Conservation (phyloP, 768 basidiomycete species). For the Lactarius evosmus region DNA sequence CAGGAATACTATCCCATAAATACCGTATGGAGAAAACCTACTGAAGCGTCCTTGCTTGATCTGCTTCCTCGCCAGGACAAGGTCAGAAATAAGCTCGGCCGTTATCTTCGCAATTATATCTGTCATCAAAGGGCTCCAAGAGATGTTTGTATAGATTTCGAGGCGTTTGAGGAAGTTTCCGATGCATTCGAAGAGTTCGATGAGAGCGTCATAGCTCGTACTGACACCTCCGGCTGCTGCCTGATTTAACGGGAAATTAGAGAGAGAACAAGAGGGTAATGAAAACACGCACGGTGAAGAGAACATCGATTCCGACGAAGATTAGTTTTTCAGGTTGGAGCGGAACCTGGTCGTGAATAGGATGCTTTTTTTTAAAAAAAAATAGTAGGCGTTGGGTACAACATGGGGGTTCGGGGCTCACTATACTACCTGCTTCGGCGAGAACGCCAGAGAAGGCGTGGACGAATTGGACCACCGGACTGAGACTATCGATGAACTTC, state of each 20-base stretch:
- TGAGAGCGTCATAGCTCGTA: not conserved
- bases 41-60: not conserved
- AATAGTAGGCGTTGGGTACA: no score
- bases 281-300: no score
- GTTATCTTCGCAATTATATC: not conserved
- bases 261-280: accelerated
- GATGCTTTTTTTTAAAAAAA: no score
- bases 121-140: not conserved
- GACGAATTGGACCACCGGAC: not conserved
- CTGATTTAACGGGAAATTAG: no score
- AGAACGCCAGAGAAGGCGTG: not conserved
- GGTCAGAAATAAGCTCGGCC: not conserved
- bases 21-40: not conserved
- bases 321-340: no score
- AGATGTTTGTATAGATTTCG: not conserved
- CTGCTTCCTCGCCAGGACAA: not conserved
- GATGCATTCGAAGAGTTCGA: not conserved
- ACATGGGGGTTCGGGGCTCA: not conserved
- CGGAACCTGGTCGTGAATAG: no score
- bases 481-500: not conserved
- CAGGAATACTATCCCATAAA: not conserved
- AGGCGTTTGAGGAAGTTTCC: not conserved
- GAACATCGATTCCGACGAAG: no score
- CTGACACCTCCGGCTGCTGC: no score
- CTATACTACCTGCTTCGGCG: not conserved